A percentile compares a stretch with the other conserved stretches of the same genome.
phyloP scores from a whole-genome alignment of 73 alveolate genomes.

The Tetrahymena borealis region DNA sequence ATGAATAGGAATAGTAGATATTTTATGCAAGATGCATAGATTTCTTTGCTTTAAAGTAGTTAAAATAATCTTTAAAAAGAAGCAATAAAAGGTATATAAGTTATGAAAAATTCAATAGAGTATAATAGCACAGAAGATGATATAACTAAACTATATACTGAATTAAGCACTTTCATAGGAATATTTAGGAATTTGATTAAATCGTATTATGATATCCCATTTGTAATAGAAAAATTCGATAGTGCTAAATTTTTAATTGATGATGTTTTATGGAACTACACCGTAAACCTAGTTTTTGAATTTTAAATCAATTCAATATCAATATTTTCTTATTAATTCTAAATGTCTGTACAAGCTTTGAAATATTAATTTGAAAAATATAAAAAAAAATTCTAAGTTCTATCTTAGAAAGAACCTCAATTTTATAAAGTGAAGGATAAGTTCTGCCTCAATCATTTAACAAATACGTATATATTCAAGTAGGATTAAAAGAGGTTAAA shows the following conservation, averaged over 20 bases:
- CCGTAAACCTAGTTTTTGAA: background rate
- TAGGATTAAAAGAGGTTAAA: background rate
- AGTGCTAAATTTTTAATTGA: background rate
- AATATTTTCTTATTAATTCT: background rate
- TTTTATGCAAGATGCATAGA: no score
- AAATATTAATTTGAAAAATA: background rate
- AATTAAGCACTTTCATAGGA: background rate
- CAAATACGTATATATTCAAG: background rate
- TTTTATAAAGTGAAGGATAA: background rate
- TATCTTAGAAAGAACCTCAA: background rate
- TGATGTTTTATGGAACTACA: background rate
- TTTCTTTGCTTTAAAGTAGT: no score
- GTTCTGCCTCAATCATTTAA: background rate
- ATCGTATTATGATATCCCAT: background rate
- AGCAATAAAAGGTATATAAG: background rate
- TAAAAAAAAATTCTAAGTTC: background rate
- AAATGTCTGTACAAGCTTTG: background rate
- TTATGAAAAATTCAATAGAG: background rate
- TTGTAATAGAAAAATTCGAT: background rate
- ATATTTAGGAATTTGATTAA: background rate
- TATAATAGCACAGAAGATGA: background rate
- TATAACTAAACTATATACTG: background rate
- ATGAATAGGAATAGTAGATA: background rate
- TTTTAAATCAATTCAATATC: background rate
- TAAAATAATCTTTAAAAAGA: background rate